Percentiles rank a stretch among this genome's conserved stretches.
Conservation (phyloP, 805 yeast species). For the Wickerhamomyces bovis region DNA sequence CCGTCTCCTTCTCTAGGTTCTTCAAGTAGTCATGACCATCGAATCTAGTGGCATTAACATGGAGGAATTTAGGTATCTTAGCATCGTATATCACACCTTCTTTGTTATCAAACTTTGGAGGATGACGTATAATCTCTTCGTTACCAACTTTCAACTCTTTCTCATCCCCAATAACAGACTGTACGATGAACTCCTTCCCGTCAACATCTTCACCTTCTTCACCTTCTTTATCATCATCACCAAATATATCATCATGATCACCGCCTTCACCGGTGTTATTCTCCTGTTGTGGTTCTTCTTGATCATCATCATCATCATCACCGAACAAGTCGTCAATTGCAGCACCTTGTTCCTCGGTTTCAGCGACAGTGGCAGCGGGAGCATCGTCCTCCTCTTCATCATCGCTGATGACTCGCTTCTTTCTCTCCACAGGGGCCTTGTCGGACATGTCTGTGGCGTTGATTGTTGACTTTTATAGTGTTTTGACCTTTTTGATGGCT, state of each 20-base stretch:
- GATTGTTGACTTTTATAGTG: neutral
- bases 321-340: slow-evolving; percentile 36
- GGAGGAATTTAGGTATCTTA: slow-evolving; percentile 77
- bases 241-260: slow-evolving; percentile 3
- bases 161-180: slow-evolving; percentile 5
- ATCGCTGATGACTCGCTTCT: slow-evolving; percentile 13
- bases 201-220: too few species aligned
- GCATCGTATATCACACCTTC: slow-evolving; percentile 38
- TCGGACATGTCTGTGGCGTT: slow-evolving; percentile 11
- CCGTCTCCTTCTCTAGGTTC: slow-evolving; percentile 36
- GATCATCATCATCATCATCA: slow-evolving; percentile 23
- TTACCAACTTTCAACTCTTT: slow-evolving; percentile 31
- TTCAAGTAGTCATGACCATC: slow-evolving; percentile 65
- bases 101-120: slow-evolving; percentile 28
- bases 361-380: neutral
- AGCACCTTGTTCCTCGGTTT: slow-evolving; percentile 10
- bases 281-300: slow-evolving; percentile 3
- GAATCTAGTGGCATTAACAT: slow-evolving; percentile 81
- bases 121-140: slow-evolving; percentile 42
- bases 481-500: neutral
- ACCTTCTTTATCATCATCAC: slow-evolving; percentile 25
- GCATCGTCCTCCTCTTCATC: slow-evolving; percentile 9
- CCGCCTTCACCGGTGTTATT: neutral
- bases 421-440: slow-evolving; percentile 3
- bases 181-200: slow-evolving; percentile 23